Conservation (phyloP, 441 rosid genomes). For the Croton laevigatus region DNA sequence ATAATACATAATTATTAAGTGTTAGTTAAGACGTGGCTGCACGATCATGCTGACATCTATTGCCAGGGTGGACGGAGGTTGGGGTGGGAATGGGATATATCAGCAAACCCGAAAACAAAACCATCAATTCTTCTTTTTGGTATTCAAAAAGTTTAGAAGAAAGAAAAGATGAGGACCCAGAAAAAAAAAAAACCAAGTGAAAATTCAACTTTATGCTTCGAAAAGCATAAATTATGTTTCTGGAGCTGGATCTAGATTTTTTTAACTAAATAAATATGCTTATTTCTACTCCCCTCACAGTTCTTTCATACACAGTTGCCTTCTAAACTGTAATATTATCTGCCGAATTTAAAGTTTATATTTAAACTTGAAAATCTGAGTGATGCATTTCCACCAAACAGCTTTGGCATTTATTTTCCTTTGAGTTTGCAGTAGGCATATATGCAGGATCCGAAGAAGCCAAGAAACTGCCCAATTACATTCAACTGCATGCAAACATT, state of each 20-base stretch:
- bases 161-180: not conserved
- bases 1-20: not conserved
- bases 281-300: not conserved
- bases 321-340: too few relatives aligned
- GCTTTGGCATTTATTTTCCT: slow-evolving; percentile 33
- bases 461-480: slow-evolving; percentile 53
- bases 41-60: not conserved
- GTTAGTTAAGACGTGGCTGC: not conserved
- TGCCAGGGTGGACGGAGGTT: too few relatives aligned
- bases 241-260: not conserved
- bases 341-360: not conserved
- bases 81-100: not conserved
- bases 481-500: slow-evolving; percentile 39
- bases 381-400: slow-evolving; percentile 19
- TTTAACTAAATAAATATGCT: not conserved
- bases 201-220: not conserved
- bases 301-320: not conserved
- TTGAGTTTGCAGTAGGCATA: slow-evolving; percentile 55
- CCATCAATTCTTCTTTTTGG: not conserved
- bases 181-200: not conserved
- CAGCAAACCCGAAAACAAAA: not conserved
- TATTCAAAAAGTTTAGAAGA: not conserved
- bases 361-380: slow-evolving; percentile 17
- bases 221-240: not conserved
- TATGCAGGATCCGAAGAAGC: slow-evolving; percentile 57